phyloP scores from a whole-genome alignment of 2,329 filamentous ascomycete genomes.

The Colletotrichum sidae region DNA sequence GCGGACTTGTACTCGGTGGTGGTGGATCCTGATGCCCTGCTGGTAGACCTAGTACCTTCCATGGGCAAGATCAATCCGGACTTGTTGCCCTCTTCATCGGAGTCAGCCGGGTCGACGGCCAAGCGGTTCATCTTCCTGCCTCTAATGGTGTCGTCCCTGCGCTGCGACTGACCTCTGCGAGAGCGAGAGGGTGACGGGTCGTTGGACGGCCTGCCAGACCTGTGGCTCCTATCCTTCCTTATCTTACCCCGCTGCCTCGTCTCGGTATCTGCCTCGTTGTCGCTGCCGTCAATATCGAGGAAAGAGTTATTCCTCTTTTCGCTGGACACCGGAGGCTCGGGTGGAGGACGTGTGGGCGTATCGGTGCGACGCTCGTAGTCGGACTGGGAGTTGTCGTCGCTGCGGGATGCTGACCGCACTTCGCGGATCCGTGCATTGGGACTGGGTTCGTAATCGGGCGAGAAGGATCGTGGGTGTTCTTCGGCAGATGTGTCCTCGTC shows the following conservation, averaged over 20 bases:
- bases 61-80: conserved; percentile 57
- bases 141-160: conserved; percentile 30
- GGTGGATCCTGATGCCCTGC: conserved; percentile 50
- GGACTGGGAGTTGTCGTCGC: conserved; percentile 26
- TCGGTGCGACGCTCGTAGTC: conserved; percentile 40
- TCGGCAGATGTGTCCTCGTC: conserved; percentile 17
- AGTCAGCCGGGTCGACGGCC: conserved; percentile 45
- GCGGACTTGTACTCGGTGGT: conserved; percentile 55
- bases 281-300: conserved; percentile 62
- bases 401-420: conserved; percentile 62
- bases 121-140: conserved; percentile 28
- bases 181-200: conserved; percentile 13
- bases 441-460: conserved; percentile 79
- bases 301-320: conserved; percentile 60
- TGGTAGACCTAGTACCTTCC: conserved; percentile 50
- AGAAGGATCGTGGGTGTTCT: conserved; percentile 70
- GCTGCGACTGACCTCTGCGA: not conserved
- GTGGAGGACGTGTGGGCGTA: conserved; percentile 50
- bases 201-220: conserved; percentile 31
- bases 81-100: conserved; percentile 48
- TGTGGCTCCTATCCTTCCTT: conserved; percentile 13
- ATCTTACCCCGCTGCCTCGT: conserved; percentile 37
- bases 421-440: conserved; percentile 77
- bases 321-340: conserved; percentile 45
- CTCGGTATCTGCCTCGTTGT: conserved; percentile 55